Conservation (phyloP, 2,329 filamentous ascomycete species). For the Sordariomycetes sp. region DNA sequence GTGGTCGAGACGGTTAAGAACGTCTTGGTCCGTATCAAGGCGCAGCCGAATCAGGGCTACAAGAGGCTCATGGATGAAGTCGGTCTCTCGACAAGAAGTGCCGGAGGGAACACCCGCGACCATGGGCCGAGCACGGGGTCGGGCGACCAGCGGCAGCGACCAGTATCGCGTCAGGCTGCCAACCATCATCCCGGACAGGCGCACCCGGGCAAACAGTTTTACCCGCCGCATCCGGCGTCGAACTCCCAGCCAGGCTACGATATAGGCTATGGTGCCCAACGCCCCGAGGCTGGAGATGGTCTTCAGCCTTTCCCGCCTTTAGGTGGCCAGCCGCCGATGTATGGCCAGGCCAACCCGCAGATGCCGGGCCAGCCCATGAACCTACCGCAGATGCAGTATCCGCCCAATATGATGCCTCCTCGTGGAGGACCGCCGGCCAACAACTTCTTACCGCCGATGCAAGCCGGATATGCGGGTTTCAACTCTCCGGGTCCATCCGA, state of each 20-base stretch:
- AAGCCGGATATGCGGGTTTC: slow-evolving; percentile 40
- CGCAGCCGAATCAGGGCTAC: slow-evolving; percentile 88
- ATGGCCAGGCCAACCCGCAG: slow-evolving; percentile 27
- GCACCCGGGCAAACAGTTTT: slow-evolving; percentile 32
- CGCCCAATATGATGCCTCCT: slow-evolving; percentile 39
- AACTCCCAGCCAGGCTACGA: slow-evolving; percentile 32
- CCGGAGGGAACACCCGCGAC: slow-evolving; percentile 29
- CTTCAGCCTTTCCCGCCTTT: slow-evolving; percentile 37
- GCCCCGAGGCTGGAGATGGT: slow-evolving; percentile 26
- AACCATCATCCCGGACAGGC: slow-evolving; percentile 27
- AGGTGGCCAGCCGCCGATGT: slow-evolving; percentile 37
- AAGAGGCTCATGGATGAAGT: slow-evolving; percentile 99
- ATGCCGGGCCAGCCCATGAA: slow-evolving; percentile 30
- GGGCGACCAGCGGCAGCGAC: slow-evolving; percentile 38
- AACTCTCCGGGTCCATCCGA: slow-evolving; percentile 35
- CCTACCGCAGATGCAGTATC: slow-evolving; percentile 44
- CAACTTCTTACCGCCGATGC: slow-evolving; percentile 44
- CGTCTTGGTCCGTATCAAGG: slow-evolving; percentile 81
- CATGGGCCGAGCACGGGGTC: slow-evolving; percentile 25
- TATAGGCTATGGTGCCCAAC: slow-evolving; percentile 35
- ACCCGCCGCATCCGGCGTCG: slow-evolving; percentile 32
- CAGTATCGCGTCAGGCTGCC: slow-evolving; percentile 39
- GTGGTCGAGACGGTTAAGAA: slow-evolving; percentile 87
- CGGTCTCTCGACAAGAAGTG: slow-evolving; percentile 58
- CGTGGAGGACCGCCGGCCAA: slow-evolving; percentile 38